Evolutionary conservation across 495 filamentous ascomycete genomes (phyloP).

Genomic region (Bacidia gigantensis): DNA sequence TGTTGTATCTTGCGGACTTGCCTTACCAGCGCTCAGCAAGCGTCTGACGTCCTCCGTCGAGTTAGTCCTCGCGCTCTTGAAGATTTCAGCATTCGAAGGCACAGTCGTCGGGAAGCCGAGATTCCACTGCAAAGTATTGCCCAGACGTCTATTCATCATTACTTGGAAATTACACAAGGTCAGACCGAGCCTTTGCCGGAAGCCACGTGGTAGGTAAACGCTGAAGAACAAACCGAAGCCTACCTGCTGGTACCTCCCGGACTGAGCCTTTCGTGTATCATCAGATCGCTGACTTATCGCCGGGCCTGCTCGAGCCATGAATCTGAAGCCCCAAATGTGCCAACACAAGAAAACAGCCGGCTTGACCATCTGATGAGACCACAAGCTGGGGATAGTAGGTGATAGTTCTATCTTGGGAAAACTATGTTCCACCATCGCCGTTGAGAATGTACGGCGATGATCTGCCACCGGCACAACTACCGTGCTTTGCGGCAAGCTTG

Average conservation of each 20-base stretch:
- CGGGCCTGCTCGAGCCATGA: slow-evolving; percentile 10
- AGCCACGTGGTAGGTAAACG: slow-evolving; percentile 1
- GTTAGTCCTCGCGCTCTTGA: slow-evolving; percentile 4
- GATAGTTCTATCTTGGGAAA: not conserved
- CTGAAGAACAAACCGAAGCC: slow-evolving; percentile 5
- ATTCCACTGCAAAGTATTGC: slow-evolving; percentile 3
- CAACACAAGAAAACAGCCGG: slow-evolving; percentile 1
- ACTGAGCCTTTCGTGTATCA: slow-evolving; percentile 4
- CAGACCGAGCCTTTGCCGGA: slow-evolving; percentile 3
- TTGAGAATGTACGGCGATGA: not conserved
- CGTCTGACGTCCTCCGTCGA: slow-evolving; percentile 4
- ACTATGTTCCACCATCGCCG: not conserved
- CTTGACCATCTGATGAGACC: slow-evolving; percentile 7
- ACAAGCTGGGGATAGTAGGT: not conserved
- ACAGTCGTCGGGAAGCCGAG: slow-evolving; percentile 1
- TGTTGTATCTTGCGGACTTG: slow-evolving; percentile 7
- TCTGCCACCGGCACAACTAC: not conserved
- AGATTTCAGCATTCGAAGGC: slow-evolving; percentile 8
- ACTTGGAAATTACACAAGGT: slow-evolving; percentile 5
- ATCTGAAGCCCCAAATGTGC: slow-evolving; percentile 5
- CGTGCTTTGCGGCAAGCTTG: not conserved
- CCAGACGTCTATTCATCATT: slow-evolving; percentile 1
- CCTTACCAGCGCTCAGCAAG: slow-evolving; percentile 4
- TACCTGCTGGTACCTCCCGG: slow-evolving; percentile 5
- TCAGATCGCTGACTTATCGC: slow-evolving; percentile 2